Evolutionary conservation across 441 rosid species (phyloP), one percentile per base, ranked within the genome.

Genomic region (Bruguiera hainesii): DNA sequence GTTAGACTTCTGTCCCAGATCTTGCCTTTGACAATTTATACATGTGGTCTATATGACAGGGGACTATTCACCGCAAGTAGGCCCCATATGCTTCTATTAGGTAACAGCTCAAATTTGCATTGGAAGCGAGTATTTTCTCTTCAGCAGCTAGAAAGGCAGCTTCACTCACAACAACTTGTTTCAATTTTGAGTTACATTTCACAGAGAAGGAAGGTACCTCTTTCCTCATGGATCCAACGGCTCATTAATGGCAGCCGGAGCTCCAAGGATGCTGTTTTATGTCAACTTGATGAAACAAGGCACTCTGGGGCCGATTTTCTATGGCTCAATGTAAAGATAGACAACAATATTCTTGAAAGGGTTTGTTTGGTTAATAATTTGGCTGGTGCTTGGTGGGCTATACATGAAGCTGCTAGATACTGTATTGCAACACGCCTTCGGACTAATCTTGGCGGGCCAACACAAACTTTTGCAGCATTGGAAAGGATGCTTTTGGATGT

Each of bases 341-440:
- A 89, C 50, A 88, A 86, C 71, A 85, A 89, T 73, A 52, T 81
- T 78, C 84, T 95, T 46, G 91, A 92, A 82, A 90, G 83, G 72
- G 78, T 86, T 65, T 86, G 94, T 81, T 80, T 82, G 46, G 93
- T 89, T 62, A 89, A 90, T 81, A 83, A 87, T 76, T 75, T 92
- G 78, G 98, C 98, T 64, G 93, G 96, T 61, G 89, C 95, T 69
- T 95, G 96, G 97, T 95, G 99, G 99, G 99, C 98, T 81, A 79
- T 95, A 79, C 93, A 92, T 69, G 99, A 95, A 77, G 97, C 99
- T 51, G 97, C 99, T 67, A 86, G 96, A 82, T 95, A 84, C 77
- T 90, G 98, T 79, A 85, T 89, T 78, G 73, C 85, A 26, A 87
- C 85, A 21, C 97, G 99, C 63, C 91, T 95, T 66, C 87, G 99